Evolutionary conservation across 768 basidiomycete genomes (phyloP).

Genomic region (Punctularia strigosozonata): DNA sequence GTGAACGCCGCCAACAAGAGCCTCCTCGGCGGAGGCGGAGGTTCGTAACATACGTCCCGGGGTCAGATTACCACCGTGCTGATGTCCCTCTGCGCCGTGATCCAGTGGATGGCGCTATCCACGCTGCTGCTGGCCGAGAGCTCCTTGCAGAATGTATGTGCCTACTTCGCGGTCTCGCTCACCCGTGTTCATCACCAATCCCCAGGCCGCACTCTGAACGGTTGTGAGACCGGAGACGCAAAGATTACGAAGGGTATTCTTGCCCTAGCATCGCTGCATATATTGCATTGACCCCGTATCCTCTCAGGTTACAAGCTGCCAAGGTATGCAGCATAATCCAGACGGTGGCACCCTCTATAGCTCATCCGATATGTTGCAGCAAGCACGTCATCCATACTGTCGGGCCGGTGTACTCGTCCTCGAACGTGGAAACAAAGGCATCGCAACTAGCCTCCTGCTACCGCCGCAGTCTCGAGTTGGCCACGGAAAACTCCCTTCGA

Average conservation of each 20-base stretch:
- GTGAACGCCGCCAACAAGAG: conserved; percentile 77
- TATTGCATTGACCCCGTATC: no score
- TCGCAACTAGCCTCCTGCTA: conserved; percentile 60
- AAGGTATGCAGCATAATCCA: no score
- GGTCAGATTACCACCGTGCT: conserved; percentile 1
- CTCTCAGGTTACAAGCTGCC: conserved; percentile 69
- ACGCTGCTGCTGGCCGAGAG: conserved; percentile 56
- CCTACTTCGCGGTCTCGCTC: neutral
- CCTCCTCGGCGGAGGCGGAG: conserved; percentile 69
- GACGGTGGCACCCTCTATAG: no score
- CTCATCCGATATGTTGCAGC: conserved; percentile 32
- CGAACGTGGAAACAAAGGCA: conserved; percentile 31
- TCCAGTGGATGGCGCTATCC: conserved; percentile 76
- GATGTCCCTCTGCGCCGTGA: conserved; percentile 1
- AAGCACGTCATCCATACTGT: conserved; percentile 72
- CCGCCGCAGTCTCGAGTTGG: conserved; percentile 46
- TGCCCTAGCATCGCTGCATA: no score
- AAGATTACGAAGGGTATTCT: conserved; percentile 79
- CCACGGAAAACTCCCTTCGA: conserved; percentile 43
- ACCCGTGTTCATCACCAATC: neutral
- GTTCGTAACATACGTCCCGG: conserved; percentile 23
- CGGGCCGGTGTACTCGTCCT: conserved; percentile 52
- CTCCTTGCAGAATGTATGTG: conserved; percentile 59
- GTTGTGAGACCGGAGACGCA: conserved; percentile 60
- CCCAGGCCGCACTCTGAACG: conserved; percentile 50